These are phyloP conservation scores for Cladosporium velox DNA, from an alignment of 2,329 filamentous ascomycete species.

Conservation along the genomic window DNA sequence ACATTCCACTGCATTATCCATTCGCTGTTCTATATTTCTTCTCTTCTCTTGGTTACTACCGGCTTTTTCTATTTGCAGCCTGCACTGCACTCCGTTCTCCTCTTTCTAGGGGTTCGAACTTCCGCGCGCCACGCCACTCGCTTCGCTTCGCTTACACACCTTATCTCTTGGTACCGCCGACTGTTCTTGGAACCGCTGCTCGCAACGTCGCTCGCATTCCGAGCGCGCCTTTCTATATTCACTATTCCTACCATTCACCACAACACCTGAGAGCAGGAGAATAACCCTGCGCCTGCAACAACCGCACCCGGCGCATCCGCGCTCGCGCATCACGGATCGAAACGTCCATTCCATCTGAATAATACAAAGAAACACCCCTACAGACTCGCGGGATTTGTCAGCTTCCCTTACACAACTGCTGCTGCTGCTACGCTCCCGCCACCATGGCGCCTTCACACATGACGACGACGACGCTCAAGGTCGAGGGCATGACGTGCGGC, in stretches of 20 bases:
- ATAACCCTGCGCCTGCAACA: not conserved
- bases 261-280: not conserved
- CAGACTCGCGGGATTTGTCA: conserved; percentile 6
- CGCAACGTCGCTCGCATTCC: conserved; percentile 9
- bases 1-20: not conserved
- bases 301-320: conserved; percentile 8
- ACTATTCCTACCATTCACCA: not conserved
- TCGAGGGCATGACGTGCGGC: conserved; percentile 86
- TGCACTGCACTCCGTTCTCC: not conserved
- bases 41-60: not conserved
- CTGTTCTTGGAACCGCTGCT: conserved; percentile 3
- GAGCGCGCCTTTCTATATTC: not conserved
- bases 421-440: not conserved
- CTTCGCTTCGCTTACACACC: conserved; percentile 16
- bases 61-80: not conserved
- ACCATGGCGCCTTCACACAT: conserved; percentile 49
- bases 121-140: conserved; percentile 8
- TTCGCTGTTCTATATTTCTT: not conserved
- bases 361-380: not conserved
- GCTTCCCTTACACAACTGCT: not conserved
- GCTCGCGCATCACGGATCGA: not conserved
- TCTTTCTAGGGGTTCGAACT: not conserved
- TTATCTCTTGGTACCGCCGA: conserved; percentile 15
- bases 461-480: conserved; percentile 88
- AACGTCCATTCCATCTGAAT: not conserved